Percentiles rank a stretch among this genome's conserved stretches.
These are phyloP conservation scores for Wickerhamiella vanderwaltii DNA, from an alignment of 805 yeast genomes.

Conservation along the genomic window DNA sequence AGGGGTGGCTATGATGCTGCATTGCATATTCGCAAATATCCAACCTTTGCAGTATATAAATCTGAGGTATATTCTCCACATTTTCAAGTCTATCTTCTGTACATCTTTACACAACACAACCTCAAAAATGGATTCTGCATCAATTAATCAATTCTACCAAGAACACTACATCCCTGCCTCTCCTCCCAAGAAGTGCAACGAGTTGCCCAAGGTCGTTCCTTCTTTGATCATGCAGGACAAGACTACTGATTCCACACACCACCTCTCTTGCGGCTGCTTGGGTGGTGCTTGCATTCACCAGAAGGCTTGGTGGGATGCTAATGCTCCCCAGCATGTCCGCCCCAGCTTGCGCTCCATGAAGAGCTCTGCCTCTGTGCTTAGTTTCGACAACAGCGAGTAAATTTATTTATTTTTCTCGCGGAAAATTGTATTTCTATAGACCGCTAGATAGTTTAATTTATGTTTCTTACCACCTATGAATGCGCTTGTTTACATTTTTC, in stretches of 20 bases:
- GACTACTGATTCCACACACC: constrained; percentile 39
- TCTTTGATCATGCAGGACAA: constrained; percentile 46
- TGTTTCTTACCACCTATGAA: no score
- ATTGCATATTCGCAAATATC: constrained; percentile 1
- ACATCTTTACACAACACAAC: background rate
- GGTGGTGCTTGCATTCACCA: constrained; percentile 31
- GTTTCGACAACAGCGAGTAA: constrained; percentile 13
- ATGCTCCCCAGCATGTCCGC: constrained; percentile 18
- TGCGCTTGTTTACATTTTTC: background rate
- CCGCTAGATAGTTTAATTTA: constrained; percentile 1
- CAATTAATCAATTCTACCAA: constrained; percentile 31
- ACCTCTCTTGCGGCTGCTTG: constrained; percentile 33
- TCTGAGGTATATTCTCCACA: background rate
- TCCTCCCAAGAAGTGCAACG: constrained; percentile 17
- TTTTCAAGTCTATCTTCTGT: background rate
- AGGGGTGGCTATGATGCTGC: constrained; percentile 4
- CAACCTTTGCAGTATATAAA: constrained; percentile 4
- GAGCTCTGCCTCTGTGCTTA: constrained; percentile 17
- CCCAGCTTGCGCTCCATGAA: constrained; percentile 20
- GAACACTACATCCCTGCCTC: constrained; percentile 39
- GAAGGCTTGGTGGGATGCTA: constrained; percentile 29
- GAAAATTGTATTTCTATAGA: no score
- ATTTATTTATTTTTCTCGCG: constrained; percentile 5
- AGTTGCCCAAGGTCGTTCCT: constrained; percentile 43
- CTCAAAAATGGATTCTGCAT: constrained; percentile 36